phyloP scores from a whole-genome alignment of 306 rosid species.

The Rosa multiflora region DNA sequence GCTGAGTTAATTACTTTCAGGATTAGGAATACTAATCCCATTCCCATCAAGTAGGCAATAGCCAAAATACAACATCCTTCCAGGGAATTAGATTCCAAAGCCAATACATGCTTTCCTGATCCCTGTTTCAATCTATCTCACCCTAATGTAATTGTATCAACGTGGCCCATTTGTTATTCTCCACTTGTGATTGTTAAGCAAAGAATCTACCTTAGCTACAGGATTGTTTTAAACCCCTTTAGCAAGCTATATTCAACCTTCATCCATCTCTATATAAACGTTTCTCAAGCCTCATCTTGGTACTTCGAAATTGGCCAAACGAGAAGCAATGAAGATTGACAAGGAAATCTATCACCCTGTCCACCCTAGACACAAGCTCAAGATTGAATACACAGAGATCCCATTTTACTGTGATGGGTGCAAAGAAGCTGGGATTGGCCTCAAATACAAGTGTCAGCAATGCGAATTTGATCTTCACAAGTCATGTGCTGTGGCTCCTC shows the following conservation, averaged over 20 bases:
- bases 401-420: conserved; percentile 62
- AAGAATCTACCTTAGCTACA: conserved; percentile 32
- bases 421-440: conserved; percentile 59
- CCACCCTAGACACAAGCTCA: conserved; percentile 49
- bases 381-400: conserved; percentile 44
- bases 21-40: conserved; percentile 7
- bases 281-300: not conserved
- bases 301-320: not conserved
- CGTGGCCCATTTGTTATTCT: conserved; percentile 33
- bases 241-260: conserved; percentile 3
- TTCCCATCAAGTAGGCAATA: not conserved
- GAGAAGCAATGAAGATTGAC: conserved; percentile 31
- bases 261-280: conserved; percentile 14
- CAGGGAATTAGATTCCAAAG: conserved; percentile 41
- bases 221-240: conserved; percentile 8
- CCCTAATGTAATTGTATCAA: conserved; percentile 21
- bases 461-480: conserved; percentile 51
- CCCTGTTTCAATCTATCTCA: conserved; percentile 14
- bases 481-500: conserved; percentile 39
- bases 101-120: conserved; percentile 17
- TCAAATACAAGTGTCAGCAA: conserved; percentile 45
- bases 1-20: not conserved
- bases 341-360: conserved; percentile 44
- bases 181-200: conserved; percentile 34
- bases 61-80: conserved; percentile 21